A percentile compares a stretch with the other conserved stretches of the same genome.
Evolutionary conservation across 768 basidiomycete species (phyloP).

Genomic region (Mycena venus): DNA sequence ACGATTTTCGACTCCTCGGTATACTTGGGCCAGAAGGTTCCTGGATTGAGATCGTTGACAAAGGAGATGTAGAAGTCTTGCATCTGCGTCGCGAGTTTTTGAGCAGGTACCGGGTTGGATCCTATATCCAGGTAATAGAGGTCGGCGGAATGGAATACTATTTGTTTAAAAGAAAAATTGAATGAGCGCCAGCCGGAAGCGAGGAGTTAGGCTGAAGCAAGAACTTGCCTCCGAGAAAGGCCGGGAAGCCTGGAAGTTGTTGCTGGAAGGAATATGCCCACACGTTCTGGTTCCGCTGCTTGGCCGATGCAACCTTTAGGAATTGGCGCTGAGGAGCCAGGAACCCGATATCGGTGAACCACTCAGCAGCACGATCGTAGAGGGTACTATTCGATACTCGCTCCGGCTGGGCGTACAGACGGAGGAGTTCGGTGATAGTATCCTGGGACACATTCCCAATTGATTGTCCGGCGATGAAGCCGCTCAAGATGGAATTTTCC

Average conservation of each 20-base stretch:
- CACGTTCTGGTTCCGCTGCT: neutral
- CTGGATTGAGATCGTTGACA: neutral
- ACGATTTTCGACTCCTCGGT: neutral
- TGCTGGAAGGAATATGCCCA: too few relatives aligned
- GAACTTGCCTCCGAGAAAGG: neutral
- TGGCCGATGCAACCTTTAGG: neutral
- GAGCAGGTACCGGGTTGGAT: neutral
- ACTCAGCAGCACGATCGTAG: slow-evolving; percentile 1
- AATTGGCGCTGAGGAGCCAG: slow-evolving; percentile 6
- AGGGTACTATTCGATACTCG: neutral
- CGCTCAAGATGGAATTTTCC: neutral
- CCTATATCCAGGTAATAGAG: slow-evolving; percentile 17
- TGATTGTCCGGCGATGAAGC: neutral
- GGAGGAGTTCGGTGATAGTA: neutral
- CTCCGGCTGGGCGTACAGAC: neutral
- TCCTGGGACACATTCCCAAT: neutral
- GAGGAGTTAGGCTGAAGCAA: neutral
- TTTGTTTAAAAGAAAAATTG: neutral
- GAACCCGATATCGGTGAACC: neutral
- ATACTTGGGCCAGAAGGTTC: slow-evolving; percentile 3
- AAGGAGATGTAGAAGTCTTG: too few relatives aligned
- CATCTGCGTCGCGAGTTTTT: neutral
- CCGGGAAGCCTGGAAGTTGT: neutral
- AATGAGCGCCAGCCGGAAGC: neutral
- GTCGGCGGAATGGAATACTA: slow-evolving; percentile 7